phyloP scores from a whole-genome alignment of 768 basidiomycete genomes.

The Leccinum longicurvipes region DNA sequence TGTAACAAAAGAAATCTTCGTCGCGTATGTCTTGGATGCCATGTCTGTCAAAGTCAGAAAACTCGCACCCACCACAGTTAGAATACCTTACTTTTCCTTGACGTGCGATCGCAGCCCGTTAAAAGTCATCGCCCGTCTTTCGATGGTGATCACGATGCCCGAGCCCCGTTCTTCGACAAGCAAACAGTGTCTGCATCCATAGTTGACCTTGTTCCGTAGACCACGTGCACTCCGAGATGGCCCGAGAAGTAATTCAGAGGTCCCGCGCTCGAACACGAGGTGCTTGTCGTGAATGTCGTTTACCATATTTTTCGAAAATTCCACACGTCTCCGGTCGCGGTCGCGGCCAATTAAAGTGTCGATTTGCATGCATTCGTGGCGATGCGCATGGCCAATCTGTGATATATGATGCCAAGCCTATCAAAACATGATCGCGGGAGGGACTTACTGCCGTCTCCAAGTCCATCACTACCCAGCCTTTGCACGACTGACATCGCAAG shows the following conservation, averaged over 20 bases:
- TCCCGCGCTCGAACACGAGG: slow-evolving; percentile 25
- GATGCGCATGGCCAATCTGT: slow-evolving; percentile 62
- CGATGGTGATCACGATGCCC: background rate
- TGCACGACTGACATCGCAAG: slow-evolving; percentile 51
- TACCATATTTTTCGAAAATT: background rate
- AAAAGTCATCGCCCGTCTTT: slow-evolving; percentile 40
- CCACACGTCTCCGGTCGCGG: background rate
- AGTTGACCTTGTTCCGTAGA: slow-evolving; percentile 37
- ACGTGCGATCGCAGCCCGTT: slow-evolving; percentile 61
- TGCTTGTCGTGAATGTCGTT: background rate
- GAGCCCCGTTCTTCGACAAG: background rate
- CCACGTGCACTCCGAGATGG: slow-evolving; percentile 19
- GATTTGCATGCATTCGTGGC: slow-evolving; percentile 55
- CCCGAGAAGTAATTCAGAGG: slow-evolving; percentile 15
- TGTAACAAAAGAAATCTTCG: slow-evolving; percentile 47
- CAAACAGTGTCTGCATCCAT: slow-evolving; percentile 55
- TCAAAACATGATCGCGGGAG: background rate
- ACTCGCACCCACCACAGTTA: background rate
- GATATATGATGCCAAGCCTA: background rate
- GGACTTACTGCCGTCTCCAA: slow-evolving; percentile 44
- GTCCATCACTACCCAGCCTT: slow-evolving; percentile 46
- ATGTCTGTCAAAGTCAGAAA: slow-evolving; percentile 40
- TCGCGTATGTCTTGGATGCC: slow-evolving; percentile 43
- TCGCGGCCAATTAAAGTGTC: slow-evolving; percentile 18
- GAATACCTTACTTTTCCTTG: slow-evolving; percentile 49